These are phyloP conservation scores for Exserohilum turcica DNA, from an alignment of 2,329 filamentous ascomycete species.

Conservation along the genomic window DNA sequence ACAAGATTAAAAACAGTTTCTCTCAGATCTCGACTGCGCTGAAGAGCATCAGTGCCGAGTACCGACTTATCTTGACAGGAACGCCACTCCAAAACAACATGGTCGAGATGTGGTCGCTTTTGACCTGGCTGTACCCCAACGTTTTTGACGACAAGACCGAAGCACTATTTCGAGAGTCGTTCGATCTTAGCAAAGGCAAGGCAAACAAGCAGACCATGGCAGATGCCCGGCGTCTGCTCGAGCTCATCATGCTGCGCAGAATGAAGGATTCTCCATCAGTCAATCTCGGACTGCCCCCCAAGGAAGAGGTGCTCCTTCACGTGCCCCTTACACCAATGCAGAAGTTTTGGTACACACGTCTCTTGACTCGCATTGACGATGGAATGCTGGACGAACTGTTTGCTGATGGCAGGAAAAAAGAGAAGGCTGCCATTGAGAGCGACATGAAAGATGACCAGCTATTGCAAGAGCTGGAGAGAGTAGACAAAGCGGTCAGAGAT, in stretches of 20 bases:
- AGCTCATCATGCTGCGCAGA: conserved; percentile 63
- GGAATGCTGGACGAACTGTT: conserved; percentile 60
- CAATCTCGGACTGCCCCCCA: conserved; percentile 61
- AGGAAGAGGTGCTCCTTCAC: conserved; percentile 62
- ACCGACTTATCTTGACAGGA: conserved; percentile 58
- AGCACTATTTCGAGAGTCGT: conserved; percentile 60
- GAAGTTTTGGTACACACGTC: conserved; percentile 61
- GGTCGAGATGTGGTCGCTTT: conserved; percentile 61
- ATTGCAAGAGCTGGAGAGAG: conserved; percentile 40
- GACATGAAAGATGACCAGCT: conserved; percentile 47
- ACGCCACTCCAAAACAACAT: conserved; percentile 66
- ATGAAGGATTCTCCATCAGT: conserved; percentile 62
- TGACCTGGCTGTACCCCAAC: conserved; percentile 64
- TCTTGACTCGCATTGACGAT: conserved; percentile 61
- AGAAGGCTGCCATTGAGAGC: conserved; percentile 45
- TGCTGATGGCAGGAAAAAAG: conserved; percentile 53
- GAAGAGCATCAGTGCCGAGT: conserved; percentile 53
- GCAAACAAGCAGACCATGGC: conserved; percentile 61
- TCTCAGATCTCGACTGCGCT: conserved; percentile 52
- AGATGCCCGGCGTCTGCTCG: conserved; percentile 57
- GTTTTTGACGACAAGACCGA: conserved; percentile 60
- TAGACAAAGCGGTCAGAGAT: conserved; percentile 35
- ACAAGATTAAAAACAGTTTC: conserved; percentile 91
- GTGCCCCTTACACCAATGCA: conserved; percentile 65
- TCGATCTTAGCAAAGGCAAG: conserved; percentile 61